phyloP scores from a whole-genome alignment of 495 filamentous ascomycete genomes.

The Penicillium coffeae region DNA sequence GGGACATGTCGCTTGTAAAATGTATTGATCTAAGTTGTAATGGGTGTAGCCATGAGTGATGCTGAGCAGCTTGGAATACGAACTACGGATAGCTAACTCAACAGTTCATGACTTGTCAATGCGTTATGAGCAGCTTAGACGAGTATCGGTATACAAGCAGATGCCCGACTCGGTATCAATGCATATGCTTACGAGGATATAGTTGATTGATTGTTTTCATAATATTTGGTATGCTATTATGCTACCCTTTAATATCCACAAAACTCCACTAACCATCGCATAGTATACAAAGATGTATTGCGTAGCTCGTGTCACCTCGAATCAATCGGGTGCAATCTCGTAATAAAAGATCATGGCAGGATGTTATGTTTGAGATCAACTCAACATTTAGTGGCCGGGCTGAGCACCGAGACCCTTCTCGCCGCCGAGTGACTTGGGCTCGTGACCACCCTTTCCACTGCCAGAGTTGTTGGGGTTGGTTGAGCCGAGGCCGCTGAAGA shows the following conservation, averaged over 20 bases:
- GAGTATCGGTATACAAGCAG: too few relatives aligned
- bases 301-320: slow-evolving; percentile 6
- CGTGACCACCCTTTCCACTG: slow-evolving; percentile 42
- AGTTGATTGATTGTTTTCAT: too few relatives aligned
- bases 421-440: slow-evolving; percentile 37
- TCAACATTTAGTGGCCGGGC: slow-evolving; percentile 6
- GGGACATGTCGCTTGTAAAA: too few relatives aligned
- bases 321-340: background rate
- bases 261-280: slow-evolving; percentile 3
- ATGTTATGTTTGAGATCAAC: background rate
- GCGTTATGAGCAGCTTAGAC: too few relatives aligned
- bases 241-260: slow-evolving; percentile 1
- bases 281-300: slow-evolving; percentile 6
- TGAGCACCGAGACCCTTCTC: slow-evolving; percentile 35
- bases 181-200: too few relatives aligned
- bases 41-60: too few relatives aligned
- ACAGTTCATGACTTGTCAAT: too few relatives aligned
- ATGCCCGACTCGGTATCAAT: too few relatives aligned
- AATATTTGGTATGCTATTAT: slow-evolving; percentile 4
- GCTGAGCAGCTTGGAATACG: too few relatives aligned
- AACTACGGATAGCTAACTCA: too few relatives aligned
- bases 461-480: slow-evolving; percentile 19
- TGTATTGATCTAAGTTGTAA: too few relatives aligned
- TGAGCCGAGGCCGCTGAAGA: slow-evolving; percentile 22
- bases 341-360: background rate